Base-by-base conservation (phyloP, 345 rosid species). In the Brassica carinata region DNA sequence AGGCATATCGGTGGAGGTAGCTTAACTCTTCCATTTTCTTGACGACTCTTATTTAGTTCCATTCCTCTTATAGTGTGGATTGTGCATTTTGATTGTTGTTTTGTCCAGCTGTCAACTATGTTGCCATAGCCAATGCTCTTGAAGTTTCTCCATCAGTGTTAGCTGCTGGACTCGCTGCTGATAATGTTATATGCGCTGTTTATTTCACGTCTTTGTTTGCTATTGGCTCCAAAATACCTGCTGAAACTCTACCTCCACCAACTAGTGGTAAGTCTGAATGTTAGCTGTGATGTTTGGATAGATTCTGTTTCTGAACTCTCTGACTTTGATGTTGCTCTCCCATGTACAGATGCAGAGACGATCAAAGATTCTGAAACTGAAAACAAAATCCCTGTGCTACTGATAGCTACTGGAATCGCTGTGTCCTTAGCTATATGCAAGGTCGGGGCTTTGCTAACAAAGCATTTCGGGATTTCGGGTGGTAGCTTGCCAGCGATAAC, bases 81-180 rank as follows among this genome's bases (percentile, higher is more conserved):
- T 64, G 7, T 33, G 38, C 38, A 33, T 72, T 72, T 43, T 43
- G 23, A 18, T 33, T 67, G 64, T 61, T 71, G 73, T 40, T 64
- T 29, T 43, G 51, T 15, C 68, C 77, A 91, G 97, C 97, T 59
- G 92, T 91, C 72, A 93, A 95, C 83, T 93, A 92, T 17, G 98
- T 91, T 34, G 99, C 97, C 53, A 85, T 92, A 85, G 48, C 97
- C 1, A 86, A 89, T 63, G 93, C 96, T 82, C 93, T 95, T 14
- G 88, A 66, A 1, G 82, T 88, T 62, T 85, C 96, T 30, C 84
- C 96, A 68, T 93, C 98, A 4, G 90, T 91, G 71, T 83, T 92
- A 77, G 93, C 93, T 5, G 87, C 94, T 70, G 97, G 97, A 58
- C 83, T 92, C 38, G 98, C 98, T 76, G 98, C 98, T 57, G 99